Conservation (phyloP, 352 stramenopile genomes). For the Lagenidium giganteum region DNA sequence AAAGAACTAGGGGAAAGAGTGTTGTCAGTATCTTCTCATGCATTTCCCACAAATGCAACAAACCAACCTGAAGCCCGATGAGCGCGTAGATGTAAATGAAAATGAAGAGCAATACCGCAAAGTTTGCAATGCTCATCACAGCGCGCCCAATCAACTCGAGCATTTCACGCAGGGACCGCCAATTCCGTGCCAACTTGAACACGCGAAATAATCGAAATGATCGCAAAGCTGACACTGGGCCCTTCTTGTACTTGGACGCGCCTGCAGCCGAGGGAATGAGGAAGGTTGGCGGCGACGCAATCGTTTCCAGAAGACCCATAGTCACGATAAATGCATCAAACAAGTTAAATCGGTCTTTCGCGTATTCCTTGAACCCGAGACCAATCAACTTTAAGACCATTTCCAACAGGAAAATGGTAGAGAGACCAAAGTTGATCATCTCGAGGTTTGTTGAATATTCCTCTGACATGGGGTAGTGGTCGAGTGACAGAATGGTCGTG, state of each 20-base stretch:
- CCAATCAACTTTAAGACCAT: constrained; percentile 68
- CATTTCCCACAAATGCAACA: no score
- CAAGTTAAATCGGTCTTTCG: constrained; percentile 63
- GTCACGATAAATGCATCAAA: constrained; percentile 70
- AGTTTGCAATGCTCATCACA: constrained; percentile 88
- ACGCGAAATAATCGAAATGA: constrained; percentile 85
- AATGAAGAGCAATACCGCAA: constrained; percentile 88
- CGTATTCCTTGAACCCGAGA: constrained; percentile 49
- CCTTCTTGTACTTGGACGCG: constrained; percentile 12
- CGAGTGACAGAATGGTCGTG: constrained; percentile 76
- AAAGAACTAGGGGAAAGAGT: no score
- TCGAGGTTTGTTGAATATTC: constrained; percentile 29
- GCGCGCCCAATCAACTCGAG: constrained; percentile 86
- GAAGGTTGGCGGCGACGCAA: constrained; percentile 35
- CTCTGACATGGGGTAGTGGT: constrained; percentile 66
- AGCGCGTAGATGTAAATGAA: constrained; percentile 94
- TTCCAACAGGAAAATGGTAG: constrained; percentile 46
- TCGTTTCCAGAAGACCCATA: constrained; percentile 31
- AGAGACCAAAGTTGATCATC: constrained; percentile 57
- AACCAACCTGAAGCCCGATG: constrained; percentile 89
- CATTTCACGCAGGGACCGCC: constrained; percentile 89
- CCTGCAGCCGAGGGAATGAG: constrained; percentile 9
- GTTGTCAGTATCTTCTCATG: no score
- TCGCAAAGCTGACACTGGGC: constrained; percentile 69
- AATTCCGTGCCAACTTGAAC: constrained; percentile 89